Evolutionary conservation across 2,329 filamentous ascomycete species (phyloP), one percentile per base, ranked within the genome.

Genomic region (Penicillium freii): DNA sequence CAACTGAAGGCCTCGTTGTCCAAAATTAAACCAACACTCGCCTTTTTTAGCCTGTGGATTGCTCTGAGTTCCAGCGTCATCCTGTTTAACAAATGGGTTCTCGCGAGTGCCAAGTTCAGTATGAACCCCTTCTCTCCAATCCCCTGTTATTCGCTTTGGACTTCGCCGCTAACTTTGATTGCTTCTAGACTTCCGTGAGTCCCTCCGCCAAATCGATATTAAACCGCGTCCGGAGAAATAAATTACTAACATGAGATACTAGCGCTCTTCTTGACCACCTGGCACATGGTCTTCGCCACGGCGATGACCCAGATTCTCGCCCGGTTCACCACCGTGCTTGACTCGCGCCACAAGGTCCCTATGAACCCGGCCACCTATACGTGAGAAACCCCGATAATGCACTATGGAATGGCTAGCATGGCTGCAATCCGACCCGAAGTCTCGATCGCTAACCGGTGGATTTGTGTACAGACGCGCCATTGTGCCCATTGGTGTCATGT

Each of bases 21-120:
- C 27, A 40, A 6, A 31, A 42, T 6, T 4, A 43, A 43, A 53
- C 61, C 65, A 57, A 68, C 50, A 65, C 48, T 23, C 19, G 17
- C 10, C 15, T 29, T 51, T 29, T 51, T 7, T 76, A 96, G 92
- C 67, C 82, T 87, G 66, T 97, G 93, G 93, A 97, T 97, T 75
- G 81, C 86, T 57, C 83, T 96, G 75, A 95, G 90, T 70, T 96
- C 91, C 29, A 91, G 88, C 68, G 91, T 97, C 73, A 97, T 97
- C 75, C 83, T 97, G 59, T 97, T 97, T 87, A 97, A 97, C 87
- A 97, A 97, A 85, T 96, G 90, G 87, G 91, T 97, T 71, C 83
- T 97, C 60, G 86, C 91, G 68, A 91, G 87, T 27, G 84, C 89
- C 60, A 83, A 90, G 62, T 97, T 97, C 81, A 84, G 88, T 91